A percentile compares a stretch with the other conserved stretches of the same genome.
Conservation (phyloP, 2,329 filamentous ascomycete species). For the Beauveria asiatica region DNA sequence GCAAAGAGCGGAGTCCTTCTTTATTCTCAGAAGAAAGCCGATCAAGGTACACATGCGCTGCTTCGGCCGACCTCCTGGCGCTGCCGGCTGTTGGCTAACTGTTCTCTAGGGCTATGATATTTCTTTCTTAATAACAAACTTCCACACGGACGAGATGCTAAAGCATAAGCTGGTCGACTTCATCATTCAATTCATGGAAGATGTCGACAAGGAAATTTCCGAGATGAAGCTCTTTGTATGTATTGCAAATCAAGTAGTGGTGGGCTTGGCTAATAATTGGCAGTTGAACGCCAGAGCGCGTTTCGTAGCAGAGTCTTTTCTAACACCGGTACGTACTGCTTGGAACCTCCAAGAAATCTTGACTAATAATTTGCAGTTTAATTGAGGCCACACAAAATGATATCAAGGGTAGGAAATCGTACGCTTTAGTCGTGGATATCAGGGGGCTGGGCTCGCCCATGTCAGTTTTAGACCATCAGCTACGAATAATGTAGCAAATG, state of each 20-base stretch:
- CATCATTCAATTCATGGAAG: constrained; percentile 99
- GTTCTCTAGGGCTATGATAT: constrained; percentile 80
- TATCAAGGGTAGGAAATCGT: neutral
- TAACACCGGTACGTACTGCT: constrained; percentile 65
- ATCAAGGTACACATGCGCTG: constrained; percentile 60
- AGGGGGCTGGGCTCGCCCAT: neutral
- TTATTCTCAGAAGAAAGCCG: constrained; percentile 89
- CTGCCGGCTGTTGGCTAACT: constrained; percentile 18
- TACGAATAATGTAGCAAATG: constrained; percentile 8
- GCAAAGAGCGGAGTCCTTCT: constrained; percentile 93
- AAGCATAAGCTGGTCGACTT: constrained; percentile 99
- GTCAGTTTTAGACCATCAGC: neutral
- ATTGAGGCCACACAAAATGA: constrained; percentile 3
- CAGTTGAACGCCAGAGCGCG: constrained; percentile 92
- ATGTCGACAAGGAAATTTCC: constrained; percentile 99
- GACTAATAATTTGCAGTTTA: neutral
- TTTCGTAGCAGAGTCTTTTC: constrained; percentile 96
- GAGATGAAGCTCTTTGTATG: constrained; percentile 99
- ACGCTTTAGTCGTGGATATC: neutral
- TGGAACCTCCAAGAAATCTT: too few relatives aligned
- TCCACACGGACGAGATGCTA: constrained; percentile 96
- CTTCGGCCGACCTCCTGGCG: neutral
- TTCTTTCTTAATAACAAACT: constrained; percentile 96
- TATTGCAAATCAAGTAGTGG: constrained; percentile 14
- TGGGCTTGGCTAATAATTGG: constrained; percentile 15